A percentile compares a stretch with the other conserved stretches of the same genome.
phyloP scores from a whole-genome alignment of 345 rosid genomes.

The Mercurialis annua region DNA sequence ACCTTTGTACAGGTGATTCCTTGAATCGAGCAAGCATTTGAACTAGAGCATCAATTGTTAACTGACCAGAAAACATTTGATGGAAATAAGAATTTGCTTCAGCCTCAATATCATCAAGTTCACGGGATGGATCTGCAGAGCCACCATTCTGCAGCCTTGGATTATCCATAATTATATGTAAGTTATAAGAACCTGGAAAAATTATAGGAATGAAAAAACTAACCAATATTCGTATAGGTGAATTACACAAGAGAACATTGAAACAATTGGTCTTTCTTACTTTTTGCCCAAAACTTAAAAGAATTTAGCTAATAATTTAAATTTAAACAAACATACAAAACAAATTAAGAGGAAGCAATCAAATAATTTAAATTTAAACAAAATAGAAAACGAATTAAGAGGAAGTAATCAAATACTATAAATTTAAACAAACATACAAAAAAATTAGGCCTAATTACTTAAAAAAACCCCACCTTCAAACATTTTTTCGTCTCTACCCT shows the following conservation, averaged over 20 bases:
- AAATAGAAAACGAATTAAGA: too few relatives aligned
- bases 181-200: constrained; percentile 60
- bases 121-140: constrained; percentile 58
- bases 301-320: too few relatives aligned
- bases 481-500: too few relatives aligned
- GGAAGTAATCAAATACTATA: too few relatives aligned
- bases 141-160: constrained; percentile 70
- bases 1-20: constrained; percentile 81
- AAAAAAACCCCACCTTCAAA: too few relatives aligned
- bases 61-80: constrained; percentile 85
- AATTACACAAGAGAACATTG: not conserved
- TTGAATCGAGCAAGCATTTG: constrained; percentile 92
- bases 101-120: constrained; percentile 75
- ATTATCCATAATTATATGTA: constrained; percentile 50
- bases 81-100: constrained; percentile 97
- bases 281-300: too few relatives aligned
- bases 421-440: too few relatives aligned
- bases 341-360: too few relatives aligned
- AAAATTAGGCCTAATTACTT: too few relatives aligned
- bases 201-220: constrained; percentile 4
- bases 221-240: not conserved
- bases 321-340: too few relatives aligned
- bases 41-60: constrained; percentile 85
- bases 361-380: too few relatives aligned
- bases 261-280: too few relatives aligned